Base-by-base conservation (phyloP, 1,139 yeast species). In the Ogataea hybrid region DNA sequence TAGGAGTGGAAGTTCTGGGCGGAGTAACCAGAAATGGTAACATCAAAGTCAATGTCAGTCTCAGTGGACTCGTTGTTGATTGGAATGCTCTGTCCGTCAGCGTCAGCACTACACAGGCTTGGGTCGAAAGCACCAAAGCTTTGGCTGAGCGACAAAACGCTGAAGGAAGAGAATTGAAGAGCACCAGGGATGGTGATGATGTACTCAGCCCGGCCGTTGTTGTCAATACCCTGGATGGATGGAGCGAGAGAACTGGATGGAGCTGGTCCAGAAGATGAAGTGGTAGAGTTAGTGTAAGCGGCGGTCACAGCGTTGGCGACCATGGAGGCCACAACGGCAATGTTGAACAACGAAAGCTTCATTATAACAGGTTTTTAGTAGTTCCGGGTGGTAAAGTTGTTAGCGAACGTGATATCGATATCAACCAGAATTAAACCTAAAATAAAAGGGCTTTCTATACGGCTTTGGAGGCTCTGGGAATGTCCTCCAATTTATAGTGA, bases 151-250 rank as follows among this genome's bases (percentile, higher is more conserved):
- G 53, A 52, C 22, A 49, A 28, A n/a, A 47, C 18, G 43, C 48
- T 48, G 40, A 48, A 41, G n/a, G 32, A 16, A 23, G 25, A 10
- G 46, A 49, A 53, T 2, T 40, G 49, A 15, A 49, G 35, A 9
- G 32, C 43, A 25, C 35, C 25, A 39, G 58, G 58, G 25, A 53
- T 38, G 44, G 42, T 46, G 31, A 51, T 37, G 29, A 44, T 44
- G 41, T 39, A 54, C 32, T 41, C 35, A 46, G 58, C 57, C 29
- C 44, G 40, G 28, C 48, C 53, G 16, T 41, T 45, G 25, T 47
- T 42, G 22, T 44, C 35, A 22, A 18, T 36, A 32, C 50, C 56
- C 15, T 29, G 21, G 32, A 40, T 39, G 40, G 39, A 51, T 40
- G 56, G 56, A 29, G 51, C 44, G 20, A 34, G 39, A 17, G 48